A percentile compares a stretch with the other conserved stretches of the same genome.
Evolutionary conservation across 164 flowering plant species (phyloP).

Genomic region (Malania oleifera): DNA sequence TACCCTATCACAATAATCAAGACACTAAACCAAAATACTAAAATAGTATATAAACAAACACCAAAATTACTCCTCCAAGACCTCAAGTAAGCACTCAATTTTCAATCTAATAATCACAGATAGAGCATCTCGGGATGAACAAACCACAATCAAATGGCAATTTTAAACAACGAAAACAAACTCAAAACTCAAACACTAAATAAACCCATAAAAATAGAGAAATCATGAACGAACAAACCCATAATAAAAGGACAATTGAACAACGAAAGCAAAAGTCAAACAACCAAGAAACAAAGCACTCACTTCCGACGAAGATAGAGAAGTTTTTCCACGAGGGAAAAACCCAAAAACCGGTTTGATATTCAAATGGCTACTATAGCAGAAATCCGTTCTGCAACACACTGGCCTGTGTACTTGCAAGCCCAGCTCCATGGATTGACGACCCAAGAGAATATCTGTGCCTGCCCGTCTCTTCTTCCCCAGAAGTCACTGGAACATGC

Average conservation of each 20-base stretch:
- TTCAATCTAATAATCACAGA: not conserved
- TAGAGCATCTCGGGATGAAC: not conserved
- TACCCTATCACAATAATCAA: not conserved
- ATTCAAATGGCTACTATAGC: slow-evolving; percentile 24
- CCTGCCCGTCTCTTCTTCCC: not conserved
- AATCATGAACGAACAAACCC: not conserved
- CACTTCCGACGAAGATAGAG: slow-evolving; percentile 33
- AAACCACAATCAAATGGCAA: no score
- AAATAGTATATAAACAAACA: not conserved
- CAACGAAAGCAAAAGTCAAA: not conserved
- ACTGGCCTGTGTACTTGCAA: slow-evolving; percentile 35
- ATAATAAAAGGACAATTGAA: no score
- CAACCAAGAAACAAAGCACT: not conserved
- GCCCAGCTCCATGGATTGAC: slow-evolving; percentile 44
- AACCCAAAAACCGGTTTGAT: slow-evolving; percentile 40
- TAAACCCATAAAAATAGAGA: not conserved
- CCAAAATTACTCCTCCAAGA: no score
- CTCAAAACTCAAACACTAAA: not conserved
- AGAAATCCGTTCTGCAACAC: slow-evolving; percentile 21
- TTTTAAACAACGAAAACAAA: not conserved
- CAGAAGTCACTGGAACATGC: not conserved
- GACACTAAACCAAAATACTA: not conserved
- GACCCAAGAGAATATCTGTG: not conserved
- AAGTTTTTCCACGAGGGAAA: slow-evolving; percentile 26
- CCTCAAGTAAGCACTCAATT: not conserved